phyloP scores from a whole-genome alignment of 257 asterid species.

The Lithospermum erythrorhizon region DNA sequence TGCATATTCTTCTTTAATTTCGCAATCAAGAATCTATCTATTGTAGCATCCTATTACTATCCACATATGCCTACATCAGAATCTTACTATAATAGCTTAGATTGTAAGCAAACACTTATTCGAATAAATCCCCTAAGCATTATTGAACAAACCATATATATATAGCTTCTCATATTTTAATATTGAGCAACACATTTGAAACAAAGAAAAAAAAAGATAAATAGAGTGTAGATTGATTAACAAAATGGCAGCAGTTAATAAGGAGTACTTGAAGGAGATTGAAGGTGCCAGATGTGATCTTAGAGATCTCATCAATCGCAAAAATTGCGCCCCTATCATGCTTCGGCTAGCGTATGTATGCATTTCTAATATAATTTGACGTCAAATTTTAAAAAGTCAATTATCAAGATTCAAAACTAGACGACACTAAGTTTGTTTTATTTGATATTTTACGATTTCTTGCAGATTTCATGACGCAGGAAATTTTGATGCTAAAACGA shows the following conservation, averaged over 20 bases:
- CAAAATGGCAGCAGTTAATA: neutral
- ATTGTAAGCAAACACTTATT: neutral
- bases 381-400: neutral
- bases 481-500: conserved; percentile 64
- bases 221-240: neutral
- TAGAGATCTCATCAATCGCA: conserved; percentile 52
- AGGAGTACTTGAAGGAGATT: conserved; percentile 47
- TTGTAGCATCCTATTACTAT: neutral
- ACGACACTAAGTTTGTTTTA: neutral
- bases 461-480: conserved; percentile 98
- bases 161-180: neutral
- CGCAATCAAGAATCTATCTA: neutral
- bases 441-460: neutral
- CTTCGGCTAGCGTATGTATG: conserved; percentile 67
- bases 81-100: neutral
- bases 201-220: too few species aligned
- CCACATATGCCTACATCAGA: neutral
- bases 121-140: neutral
- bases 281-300: conserved; percentile 53
- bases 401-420: neutral
- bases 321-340: conserved; percentile 72
- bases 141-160: neutral
- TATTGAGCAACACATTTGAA: neutral
- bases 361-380: neutral
- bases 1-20: neutral